Evolutionary conservation across 202 grass and related monocot genomes (phyloP).

Genomic region (Hordeum pubiflorum): DNA sequence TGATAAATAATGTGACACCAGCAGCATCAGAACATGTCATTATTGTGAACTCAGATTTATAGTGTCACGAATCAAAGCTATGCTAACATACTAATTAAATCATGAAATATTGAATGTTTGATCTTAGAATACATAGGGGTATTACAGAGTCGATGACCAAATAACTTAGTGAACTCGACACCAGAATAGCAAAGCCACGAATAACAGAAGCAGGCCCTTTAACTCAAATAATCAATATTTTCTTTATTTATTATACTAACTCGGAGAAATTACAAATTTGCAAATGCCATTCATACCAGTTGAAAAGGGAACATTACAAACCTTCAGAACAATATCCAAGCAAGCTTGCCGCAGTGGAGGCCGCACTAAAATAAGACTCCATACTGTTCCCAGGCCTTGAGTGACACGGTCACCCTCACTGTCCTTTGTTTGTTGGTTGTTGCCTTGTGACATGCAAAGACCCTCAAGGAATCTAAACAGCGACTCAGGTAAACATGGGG

Average conservation of each 20-base stretch:
- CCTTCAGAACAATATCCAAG: conserved; percentile 96
- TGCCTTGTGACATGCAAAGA: conserved; percentile 66
- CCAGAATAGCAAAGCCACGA: background rate
- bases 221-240: background rate
- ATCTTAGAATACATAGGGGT: conserved; percentile 3
- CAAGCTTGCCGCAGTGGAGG: conserved; percentile 64
- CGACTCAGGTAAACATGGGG: conserved; percentile 70
- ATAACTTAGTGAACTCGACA: conserved; percentile 18
- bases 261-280: background rate
- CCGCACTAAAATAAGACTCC: conserved; percentile 86
- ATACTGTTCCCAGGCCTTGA: conserved; percentile 79
- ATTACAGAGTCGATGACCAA: conserved; percentile 4
- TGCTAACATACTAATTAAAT: background rate
- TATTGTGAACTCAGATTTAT: background rate
- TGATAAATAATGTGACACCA: conserved; percentile 10
- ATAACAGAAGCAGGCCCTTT: background rate
- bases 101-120: background rate
- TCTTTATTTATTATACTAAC: background rate
- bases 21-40: background rate
- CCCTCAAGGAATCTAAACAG: conserved; percentile 66
- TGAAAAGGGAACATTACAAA: conserved; percentile 36
- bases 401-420: conserved; percentile 73
- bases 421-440: conserved; percentile 46
- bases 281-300: background rate
- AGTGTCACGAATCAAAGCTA: background rate